These are phyloP conservation scores for Fusarium equiseti DNA, from an alignment of 2,329 filamentous ascomycete species.

Conservation along the genomic window DNA sequence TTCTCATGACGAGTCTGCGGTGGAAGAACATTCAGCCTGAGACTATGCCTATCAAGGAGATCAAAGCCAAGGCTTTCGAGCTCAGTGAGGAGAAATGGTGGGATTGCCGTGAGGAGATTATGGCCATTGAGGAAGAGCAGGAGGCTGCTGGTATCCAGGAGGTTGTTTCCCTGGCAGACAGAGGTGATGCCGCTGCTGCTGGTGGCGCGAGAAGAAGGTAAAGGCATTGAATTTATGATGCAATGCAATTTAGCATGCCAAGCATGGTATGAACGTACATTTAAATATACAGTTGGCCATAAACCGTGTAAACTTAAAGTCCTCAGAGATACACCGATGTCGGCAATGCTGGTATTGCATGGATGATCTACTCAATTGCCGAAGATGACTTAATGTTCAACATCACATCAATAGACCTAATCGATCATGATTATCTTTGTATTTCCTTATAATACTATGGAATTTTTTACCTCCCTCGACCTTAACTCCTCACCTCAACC, in stretches of 20 bases:
- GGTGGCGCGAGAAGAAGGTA: slow-evolving; percentile 52
- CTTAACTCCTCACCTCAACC: neutral
- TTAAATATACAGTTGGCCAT: neutral
- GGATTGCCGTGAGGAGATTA: slow-evolving; percentile 96
- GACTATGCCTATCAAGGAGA: slow-evolving; percentile 84
- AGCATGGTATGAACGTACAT: neutral
- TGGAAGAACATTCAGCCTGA: slow-evolving; percentile 76
- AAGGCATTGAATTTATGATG: neutral
- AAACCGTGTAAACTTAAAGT: neutral
- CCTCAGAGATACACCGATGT: neutral
- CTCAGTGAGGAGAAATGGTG: slow-evolving; percentile 98
- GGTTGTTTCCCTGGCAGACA: slow-evolving; percentile 87
- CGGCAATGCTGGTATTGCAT: neutral
- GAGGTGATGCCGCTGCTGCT: slow-evolving; percentile 64
- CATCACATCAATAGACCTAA: neutral
- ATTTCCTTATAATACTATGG: neutral
- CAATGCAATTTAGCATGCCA: neutral
- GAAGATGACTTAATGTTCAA: neutral
- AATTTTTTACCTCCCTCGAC: neutral
- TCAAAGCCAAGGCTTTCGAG: slow-evolving; percentile 90
- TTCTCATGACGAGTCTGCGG: slow-evolving; percentile 80
- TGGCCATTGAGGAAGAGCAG: slow-evolving; percentile 92
- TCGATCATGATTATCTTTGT: neutral
- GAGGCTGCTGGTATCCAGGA: slow-evolving; percentile 95
- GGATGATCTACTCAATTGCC: neutral